Conservation (phyloP, 768 basidiomycete species). For the Termitomyces sp. region DNA sequence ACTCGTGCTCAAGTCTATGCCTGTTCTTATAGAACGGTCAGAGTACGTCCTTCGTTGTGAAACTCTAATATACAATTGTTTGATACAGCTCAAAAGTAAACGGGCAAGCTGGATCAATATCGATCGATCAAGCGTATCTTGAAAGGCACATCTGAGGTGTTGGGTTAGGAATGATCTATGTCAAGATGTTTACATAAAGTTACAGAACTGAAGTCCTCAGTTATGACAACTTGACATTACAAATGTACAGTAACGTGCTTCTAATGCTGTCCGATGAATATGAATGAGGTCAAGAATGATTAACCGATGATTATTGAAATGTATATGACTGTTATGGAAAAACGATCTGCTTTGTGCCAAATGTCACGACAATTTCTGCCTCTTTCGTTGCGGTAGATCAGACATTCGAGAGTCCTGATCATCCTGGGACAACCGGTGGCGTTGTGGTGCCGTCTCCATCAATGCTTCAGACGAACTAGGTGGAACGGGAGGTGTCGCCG, state of each 20-base stretch:
- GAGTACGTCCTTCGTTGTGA: constrained; percentile 8
- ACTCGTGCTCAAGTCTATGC: constrained; percentile 32
- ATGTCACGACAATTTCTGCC: no score
- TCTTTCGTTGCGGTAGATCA: no score
- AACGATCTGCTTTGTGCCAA: no score
- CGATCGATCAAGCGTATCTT: constrained; percentile 13
- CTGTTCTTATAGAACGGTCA: neutral
- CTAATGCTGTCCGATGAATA: no score
- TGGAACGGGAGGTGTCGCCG: neutral
- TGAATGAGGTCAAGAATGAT: no score
- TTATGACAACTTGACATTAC: no score
- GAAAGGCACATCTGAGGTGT: neutral
- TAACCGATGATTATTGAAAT: no score
- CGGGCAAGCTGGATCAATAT: constrained; percentile 28
- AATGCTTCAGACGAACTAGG: constrained; percentile 35
- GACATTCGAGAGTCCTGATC: no score
- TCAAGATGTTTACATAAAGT: neutral
- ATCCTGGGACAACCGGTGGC: no score
- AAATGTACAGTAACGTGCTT: no score
- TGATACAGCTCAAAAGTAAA: constrained; percentile 12
- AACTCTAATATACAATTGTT: neutral
- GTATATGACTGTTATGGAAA: no score
- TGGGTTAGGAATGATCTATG: neutral
- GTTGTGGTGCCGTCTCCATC: no score
- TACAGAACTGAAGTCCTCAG: neutral